These are phyloP conservation scores for Pestalotiopsis sp. DNA, from an alignment of 2,329 filamentous ascomycete species.

Conservation along the genomic window DNA sequence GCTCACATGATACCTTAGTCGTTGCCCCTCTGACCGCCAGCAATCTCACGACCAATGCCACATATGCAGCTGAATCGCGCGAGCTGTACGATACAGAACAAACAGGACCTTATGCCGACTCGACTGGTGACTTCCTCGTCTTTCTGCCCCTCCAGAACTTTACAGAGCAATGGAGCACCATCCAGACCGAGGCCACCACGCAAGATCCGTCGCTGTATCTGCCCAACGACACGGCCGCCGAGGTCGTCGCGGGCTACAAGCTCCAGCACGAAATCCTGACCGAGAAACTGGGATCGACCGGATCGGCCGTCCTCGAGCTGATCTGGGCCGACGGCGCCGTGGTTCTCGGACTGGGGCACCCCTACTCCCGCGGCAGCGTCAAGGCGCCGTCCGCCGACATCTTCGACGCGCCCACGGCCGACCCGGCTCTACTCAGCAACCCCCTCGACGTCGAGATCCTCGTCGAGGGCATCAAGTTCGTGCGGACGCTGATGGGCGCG, in stretches of 20 bases:
- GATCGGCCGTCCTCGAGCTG: conserved; percentile 4
- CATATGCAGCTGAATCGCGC: conserved; percentile 21
- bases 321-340: conserved; percentile 13
- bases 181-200: conserved; percentile 11
- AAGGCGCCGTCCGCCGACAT: conserved; percentile 47
- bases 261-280: conserved; percentile 13
- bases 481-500: conserved; percentile 30
- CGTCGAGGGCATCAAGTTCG: conserved; percentile 42
- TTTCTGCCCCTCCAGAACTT: conserved; percentile 9
- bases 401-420: conserved; percentile 49
- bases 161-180: conserved; percentile 10
- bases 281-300: background rate
- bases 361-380: conserved; percentile 54
- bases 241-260: conserved; percentile 19
- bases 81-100: conserved; percentile 21
- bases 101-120: conserved; percentile 23
- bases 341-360: conserved; percentile 26
- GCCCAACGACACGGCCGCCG: conserved; percentile 20
- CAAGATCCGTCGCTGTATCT: conserved; percentile 21
- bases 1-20: background rate
- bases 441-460: conserved; percentile 47
- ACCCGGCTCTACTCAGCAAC: conserved; percentile 41
- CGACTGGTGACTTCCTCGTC: conserved; percentile 21
- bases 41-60: conserved; percentile 18
- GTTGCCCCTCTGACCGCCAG: background rate